Conservation (phyloP, 164 flowering plant species). For the Stephania cephalantha region DNA sequence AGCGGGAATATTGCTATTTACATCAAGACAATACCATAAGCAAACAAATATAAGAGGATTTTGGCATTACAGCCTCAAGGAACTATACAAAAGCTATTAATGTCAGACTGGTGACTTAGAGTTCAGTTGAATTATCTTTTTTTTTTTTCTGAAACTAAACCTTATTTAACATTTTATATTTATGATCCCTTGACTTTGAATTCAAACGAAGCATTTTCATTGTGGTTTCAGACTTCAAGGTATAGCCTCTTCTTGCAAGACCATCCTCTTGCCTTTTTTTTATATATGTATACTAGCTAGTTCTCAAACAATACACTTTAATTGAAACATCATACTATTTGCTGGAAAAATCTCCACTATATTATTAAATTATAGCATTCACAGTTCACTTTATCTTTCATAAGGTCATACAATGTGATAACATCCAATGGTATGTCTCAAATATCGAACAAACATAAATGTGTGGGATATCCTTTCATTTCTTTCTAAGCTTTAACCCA, state of each 20-base stretch:
- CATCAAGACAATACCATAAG: neutral
- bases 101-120: neutral
- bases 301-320: too few species aligned
- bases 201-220: neutral
- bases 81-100: neutral
- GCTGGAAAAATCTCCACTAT: too few species aligned
- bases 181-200: neutral
- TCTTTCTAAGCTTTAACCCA: too few species aligned
- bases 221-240: neutral
- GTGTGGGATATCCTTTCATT: too few species aligned
- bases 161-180: neutral
- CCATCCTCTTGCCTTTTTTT: neutral
- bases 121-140: neutral
- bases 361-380: too few species aligned
- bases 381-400: too few species aligned
- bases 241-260: neutral
- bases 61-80: neutral
- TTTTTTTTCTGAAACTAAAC: neutral
- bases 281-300: neutral
- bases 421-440: too few species aligned
- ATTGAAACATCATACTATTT: too few species aligned
- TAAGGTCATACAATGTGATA: too few species aligned
- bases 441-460: too few species aligned
- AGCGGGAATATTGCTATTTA: neutral
- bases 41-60: neutral